Conservation (phyloP, 257 asterid species). For the Solanum clarkiae region DNA sequence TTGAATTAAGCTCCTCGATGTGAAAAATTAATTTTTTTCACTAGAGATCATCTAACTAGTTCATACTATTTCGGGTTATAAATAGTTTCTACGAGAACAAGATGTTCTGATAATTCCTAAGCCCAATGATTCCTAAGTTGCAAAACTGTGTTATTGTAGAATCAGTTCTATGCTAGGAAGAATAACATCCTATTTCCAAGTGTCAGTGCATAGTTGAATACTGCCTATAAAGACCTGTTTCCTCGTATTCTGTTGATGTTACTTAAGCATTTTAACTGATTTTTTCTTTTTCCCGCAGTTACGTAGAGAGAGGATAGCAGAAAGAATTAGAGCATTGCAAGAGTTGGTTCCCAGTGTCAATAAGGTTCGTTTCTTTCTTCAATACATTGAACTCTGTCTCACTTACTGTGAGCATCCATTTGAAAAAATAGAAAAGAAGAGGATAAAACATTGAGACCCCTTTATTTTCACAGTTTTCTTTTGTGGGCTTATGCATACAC, state of each 20-base stretch:
- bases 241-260: not conserved
- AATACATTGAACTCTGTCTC: not conserved
- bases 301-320: constrained; percentile 96
- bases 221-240: not conserved
- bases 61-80: not conserved
- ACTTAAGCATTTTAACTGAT: not conserved
- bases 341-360: constrained; percentile 96
- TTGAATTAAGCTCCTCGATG: not conserved
- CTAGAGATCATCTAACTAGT: not conserved
- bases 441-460: not conserved
- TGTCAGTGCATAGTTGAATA: not conserved
- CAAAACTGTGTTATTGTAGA: not conserved
- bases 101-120: not conserved
- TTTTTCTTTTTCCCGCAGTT: constrained; percentile 28
- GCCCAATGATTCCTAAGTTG: not conserved
- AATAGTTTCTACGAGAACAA: not conserved
- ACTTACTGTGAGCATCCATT: not conserved
- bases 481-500: not conserved
- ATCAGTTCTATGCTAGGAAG: not conserved
- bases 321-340: constrained; percentile 92
- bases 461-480: not conserved
- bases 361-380: constrained; percentile 44
- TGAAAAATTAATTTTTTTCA: not conserved
- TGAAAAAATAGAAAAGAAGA: not conserved
- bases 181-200: not conserved